These are phyloP conservation scores for Apiospora malaysiana DNA, from an alignment of 2,329 filamentous ascomycete species.

Conservation along the genomic window DNA sequence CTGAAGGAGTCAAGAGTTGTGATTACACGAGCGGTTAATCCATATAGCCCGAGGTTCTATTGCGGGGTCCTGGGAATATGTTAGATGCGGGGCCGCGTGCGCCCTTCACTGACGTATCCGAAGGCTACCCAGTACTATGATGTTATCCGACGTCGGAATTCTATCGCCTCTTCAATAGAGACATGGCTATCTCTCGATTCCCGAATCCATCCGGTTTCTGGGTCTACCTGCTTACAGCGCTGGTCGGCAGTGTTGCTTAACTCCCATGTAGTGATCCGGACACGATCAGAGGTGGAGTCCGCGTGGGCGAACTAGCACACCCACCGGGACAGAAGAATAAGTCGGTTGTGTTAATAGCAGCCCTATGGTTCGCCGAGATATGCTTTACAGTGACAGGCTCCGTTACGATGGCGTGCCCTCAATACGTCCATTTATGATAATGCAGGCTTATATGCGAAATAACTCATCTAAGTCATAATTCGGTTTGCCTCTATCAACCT, in stretches of 20 bases:
- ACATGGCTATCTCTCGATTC: not conserved
- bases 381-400: not conserved
- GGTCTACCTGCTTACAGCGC: not conserved
- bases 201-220: not conserved
- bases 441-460: not conserved
- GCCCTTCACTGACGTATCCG: constrained; percentile 7
- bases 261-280: not conserved
- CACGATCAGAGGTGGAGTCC: not conserved
- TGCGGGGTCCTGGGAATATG: not conserved
- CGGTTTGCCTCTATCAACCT: not conserved
- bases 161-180: not conserved
- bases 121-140: not conserved
- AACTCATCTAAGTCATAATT: not conserved
- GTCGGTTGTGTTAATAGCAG: not conserved
- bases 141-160: not conserved
- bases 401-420: not conserved
- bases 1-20: not conserved
- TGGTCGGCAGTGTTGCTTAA: not conserved
- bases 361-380: not conserved
- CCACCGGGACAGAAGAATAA: not conserved
- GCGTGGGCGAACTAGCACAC: not conserved
- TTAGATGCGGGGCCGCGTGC: not conserved
- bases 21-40: not conserved
- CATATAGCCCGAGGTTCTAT: not conserved
- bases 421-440: not conserved